These are phyloP conservation scores for Asclepias syriaca DNA, from an alignment of 257 asterid species.

Conservation along the genomic window DNA sequence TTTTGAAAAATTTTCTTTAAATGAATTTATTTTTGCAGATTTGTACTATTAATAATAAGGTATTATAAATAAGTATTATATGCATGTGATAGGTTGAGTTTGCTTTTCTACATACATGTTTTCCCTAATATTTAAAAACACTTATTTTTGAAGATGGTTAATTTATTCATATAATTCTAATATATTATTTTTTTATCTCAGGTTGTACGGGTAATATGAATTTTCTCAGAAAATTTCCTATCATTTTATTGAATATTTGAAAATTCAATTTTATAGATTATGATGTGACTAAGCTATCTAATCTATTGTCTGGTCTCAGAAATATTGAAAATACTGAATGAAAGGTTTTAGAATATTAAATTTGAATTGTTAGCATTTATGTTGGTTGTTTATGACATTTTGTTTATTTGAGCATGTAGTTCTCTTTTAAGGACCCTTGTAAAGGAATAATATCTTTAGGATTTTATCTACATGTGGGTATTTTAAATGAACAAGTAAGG, in stretches of 20 bases:
- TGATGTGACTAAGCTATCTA: conserved; percentile 1
- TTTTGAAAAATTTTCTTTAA: not conserved
- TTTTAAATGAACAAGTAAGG: too few relatives aligned
- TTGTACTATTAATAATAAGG: too few relatives aligned
- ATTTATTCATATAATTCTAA: not conserved
- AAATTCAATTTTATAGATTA: not conserved
- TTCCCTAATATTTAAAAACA: not conserved
- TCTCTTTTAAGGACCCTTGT: not conserved
- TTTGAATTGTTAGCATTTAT: not conserved
- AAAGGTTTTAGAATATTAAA: not conserved
- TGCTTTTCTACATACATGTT: not conserved
- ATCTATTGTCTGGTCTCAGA: conserved; percentile 4
- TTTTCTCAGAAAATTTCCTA: not conserved
- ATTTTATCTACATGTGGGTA: not conserved
- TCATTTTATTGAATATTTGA: not conserved
- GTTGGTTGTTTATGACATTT: not conserved
- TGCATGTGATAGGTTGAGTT: not conserved
- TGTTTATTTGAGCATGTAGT: not conserved
- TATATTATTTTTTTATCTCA: not conserved
- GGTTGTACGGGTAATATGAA: not conserved
- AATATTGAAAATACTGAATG: not conserved
- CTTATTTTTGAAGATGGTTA: not conserved
- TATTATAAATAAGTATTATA: not conserved
- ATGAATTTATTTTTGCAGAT: not conserved
- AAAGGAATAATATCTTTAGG: not conserved